Evolutionary conservation across 2,329 filamentous ascomycete genomes (phyloP), one percentile per base, ranked within the genome.

Genomic region (Penicillium vulpinum): DNA sequence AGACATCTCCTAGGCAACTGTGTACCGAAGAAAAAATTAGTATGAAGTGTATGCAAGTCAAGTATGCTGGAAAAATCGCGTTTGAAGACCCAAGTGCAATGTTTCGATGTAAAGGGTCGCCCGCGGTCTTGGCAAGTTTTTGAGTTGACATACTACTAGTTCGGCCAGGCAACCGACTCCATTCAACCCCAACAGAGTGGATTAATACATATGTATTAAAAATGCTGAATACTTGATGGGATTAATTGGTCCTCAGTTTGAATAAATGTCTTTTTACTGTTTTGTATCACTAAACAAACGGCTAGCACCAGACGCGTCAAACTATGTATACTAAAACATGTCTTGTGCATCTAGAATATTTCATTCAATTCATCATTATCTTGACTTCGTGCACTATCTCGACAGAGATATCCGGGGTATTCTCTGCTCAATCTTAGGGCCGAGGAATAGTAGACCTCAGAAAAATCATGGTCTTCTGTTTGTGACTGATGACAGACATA

Each of bases 51-150:
- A 13, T 54, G 35, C 33, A 13, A 38, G 41, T 41, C 26, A 11
- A 24, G 16, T 21, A 43, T 47, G 21, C 21, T 35, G n/a, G 22
- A n/a, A 11, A 26, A 39, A 18, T 10, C 31, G 21, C 13, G 13
- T 13, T 40, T 29, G 11, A 29, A 33, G 16, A 21, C n/a, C n/a
- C 11, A 5, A 18, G 16, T 50, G 40, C 38, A 11, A 50, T 38
- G 29, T 38, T 41, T 28, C 21, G 43, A 47, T 46, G 33, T 39
- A 36, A 46, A 35, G 44, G 29, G 56, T 56, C 51, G 40, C 36
- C 54, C 48, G 55, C 48, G 49, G 64, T 66, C 72, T 75, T 74
- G 72, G 72, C 72, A 71, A 67, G 66, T 62, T 70, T 67, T 68
- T 66, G 51, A 67, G 70, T 64, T 44, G 36, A 54, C n/a, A n/a